Conservation (phyloP, 208 protist species). For the Wallacemonas rigidus region DNA sequence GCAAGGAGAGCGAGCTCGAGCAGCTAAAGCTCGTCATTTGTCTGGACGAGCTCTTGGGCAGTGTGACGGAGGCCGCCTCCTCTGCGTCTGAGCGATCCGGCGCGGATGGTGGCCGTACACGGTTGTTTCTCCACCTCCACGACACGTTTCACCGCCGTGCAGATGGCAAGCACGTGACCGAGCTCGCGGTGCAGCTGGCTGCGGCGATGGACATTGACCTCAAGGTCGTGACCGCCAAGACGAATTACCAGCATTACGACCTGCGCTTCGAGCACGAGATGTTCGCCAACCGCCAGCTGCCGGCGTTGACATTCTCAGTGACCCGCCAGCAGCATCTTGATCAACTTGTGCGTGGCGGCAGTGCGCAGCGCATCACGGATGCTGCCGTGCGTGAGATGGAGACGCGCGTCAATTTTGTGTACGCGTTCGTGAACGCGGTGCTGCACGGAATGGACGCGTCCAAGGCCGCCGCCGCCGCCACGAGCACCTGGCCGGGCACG, state of each 20-base stretch:
- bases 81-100: not conserved
- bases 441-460: constrained; percentile 20
- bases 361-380: constrained; percentile 27
- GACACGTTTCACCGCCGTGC: constrained; percentile 55
- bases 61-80: not conserved
- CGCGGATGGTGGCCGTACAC: not conserved
- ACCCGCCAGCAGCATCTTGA: constrained; percentile 50
- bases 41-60: constrained; percentile 71
- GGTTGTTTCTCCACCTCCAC: constrained; percentile 81
- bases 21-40: constrained; percentile 54
- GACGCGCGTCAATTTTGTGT: constrained; percentile 59
- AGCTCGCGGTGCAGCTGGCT: constrained; percentile 47
- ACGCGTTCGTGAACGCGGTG: constrained; percentile 54
- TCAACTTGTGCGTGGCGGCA: constrained; percentile 62
- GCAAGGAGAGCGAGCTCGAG: constrained; percentile 54
- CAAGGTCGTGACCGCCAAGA: constrained; percentile 59
- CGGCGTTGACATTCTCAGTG: constrained; percentile 76
- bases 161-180: constrained; percentile 48
- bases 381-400: constrained; percentile 28
- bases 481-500: constrained; percentile 38
- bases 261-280: constrained; percentile 87
- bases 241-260: constrained; percentile 84
- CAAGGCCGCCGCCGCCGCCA: not conserved
- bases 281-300: constrained; percentile 67
- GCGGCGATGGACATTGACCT: constrained; percentile 45